phyloP scores from a whole-genome alignment of 148 eudicot genomes.

The Polygonum aviculare region DNA sequence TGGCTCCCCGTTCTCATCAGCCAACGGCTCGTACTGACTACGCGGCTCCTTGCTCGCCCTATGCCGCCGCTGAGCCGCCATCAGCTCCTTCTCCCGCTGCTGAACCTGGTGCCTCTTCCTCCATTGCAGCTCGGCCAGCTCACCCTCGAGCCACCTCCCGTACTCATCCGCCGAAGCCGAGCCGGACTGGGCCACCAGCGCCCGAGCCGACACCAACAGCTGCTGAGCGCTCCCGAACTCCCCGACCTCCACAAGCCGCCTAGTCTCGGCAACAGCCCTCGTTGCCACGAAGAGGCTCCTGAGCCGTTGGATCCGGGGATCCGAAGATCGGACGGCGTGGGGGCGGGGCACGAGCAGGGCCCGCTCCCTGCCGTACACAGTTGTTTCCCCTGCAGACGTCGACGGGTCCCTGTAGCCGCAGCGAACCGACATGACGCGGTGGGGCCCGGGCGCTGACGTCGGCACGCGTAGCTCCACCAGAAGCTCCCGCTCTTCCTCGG shows the following conservation, averaged over 20 bases:
- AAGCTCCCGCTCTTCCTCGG: constrained; percentile 78
- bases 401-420: constrained; percentile 65
- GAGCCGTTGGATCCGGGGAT: constrained; percentile 46
- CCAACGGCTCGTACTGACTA: background rate
- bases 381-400: constrained; percentile 23
- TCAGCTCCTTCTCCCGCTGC: constrained; percentile 29
- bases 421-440: constrained; percentile 65
- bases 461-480: constrained; percentile 65
- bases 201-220: constrained; percentile 51
- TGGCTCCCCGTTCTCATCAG: constrained; percentile 67
- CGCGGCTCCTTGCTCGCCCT: constrained; percentile 19
- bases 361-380: constrained; percentile 47
- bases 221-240: constrained; percentile 53
- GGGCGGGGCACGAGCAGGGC: constrained; percentile 54
- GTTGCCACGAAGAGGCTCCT: constrained; percentile 49
- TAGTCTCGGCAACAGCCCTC: constrained; percentile 75
- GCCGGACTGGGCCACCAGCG: constrained; percentile 40
- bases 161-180: constrained; percentile 38
- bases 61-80: constrained; percentile 16
- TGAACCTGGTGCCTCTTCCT: constrained; percentile 33
- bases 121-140: constrained; percentile 53
- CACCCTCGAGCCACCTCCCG: constrained; percentile 42
- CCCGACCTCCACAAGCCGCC: constrained; percentile 45
- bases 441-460: constrained; percentile 37
- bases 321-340: constrained; percentile 33